Percentiles rank a stretch among this genome's conserved stretches.
Evolutionary conservation across 2,329 filamentous ascomycete genomes (phyloP).

Genomic region (Polychaeton citri): DNA sequence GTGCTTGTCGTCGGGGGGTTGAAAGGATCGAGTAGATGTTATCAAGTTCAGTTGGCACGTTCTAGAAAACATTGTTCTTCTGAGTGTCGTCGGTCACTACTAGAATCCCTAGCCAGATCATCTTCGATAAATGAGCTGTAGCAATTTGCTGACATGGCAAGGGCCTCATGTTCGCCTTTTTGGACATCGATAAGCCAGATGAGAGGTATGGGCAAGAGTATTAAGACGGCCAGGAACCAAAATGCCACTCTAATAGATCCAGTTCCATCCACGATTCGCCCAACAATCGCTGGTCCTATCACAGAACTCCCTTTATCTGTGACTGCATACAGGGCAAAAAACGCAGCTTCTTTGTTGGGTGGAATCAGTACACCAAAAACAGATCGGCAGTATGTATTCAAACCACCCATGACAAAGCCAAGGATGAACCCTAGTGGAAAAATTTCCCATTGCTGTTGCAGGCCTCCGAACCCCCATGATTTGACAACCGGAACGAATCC

Average conservation of each 20-base stretch:
- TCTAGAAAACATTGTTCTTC: too few relatives aligned
- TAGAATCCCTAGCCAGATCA: too few relatives aligned
- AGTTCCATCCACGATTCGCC: constrained; percentile 62
- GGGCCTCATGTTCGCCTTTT: constrained; percentile 23
- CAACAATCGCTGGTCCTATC: constrained; percentile 82
- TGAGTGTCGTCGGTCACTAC: too few relatives aligned
- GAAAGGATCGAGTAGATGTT: too few relatives aligned
- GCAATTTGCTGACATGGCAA: constrained; percentile 12
- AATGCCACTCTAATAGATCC: constrained; percentile 48
- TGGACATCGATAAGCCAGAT: constrained; percentile 72
- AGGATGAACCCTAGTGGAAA: constrained; percentile 77
- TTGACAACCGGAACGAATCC: constrained; percentile 70
- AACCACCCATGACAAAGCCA: constrained; percentile 75
- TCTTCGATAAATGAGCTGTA: too few relatives aligned
- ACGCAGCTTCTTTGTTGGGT: constrained; percentile 80
- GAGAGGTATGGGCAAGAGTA: constrained; percentile 64
- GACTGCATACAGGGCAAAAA: constrained; percentile 87
- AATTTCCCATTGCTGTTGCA: constrained; percentile 87
- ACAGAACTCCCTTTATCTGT: constrained; percentile 90
- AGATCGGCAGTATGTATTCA: constrained; percentile 78
- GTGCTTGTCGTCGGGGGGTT: too few relatives aligned
- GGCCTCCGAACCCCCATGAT: constrained; percentile 58
- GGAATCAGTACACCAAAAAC: constrained; percentile 85
- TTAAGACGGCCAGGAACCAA: constrained; percentile 67
- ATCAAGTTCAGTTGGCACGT: too few relatives aligned